These are phyloP conservation scores for Fusarium fujikuroi DNA, from an alignment of 2,329 filamentous ascomycete genomes.

Conservation along the genomic window DNA sequence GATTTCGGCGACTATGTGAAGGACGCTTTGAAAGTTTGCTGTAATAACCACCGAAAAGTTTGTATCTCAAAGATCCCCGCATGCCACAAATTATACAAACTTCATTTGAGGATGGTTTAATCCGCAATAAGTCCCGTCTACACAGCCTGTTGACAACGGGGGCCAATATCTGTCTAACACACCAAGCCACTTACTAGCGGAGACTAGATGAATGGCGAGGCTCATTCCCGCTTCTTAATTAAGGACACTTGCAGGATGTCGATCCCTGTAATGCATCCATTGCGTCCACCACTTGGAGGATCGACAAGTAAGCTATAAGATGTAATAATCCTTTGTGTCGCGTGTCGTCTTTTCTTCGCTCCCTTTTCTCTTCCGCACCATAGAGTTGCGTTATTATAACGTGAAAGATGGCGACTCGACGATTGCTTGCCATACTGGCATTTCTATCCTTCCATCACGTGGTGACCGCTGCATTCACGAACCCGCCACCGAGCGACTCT, in stretches of 20 bases:
- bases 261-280: neutral
- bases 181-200: neutral
- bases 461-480: neutral
- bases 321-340: neutral
- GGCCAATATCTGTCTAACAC: neutral
- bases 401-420: neutral
- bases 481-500: neutral
- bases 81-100: neutral
- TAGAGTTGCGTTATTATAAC: fast-evolving
- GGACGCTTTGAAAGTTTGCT: neutral
- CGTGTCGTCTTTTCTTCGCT: neutral
- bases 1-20: neutral
- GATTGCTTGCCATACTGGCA: neutral
- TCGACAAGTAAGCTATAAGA: neutral
- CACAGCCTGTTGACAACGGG: neutral
- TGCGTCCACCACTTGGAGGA: neutral
- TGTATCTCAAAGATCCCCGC: neutral
- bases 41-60: fast-evolving
- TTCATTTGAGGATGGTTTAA: neutral
- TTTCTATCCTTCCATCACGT: neutral
- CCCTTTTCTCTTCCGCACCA: too few relatives aligned
- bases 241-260: neutral
- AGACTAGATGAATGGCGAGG: neutral
- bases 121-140: neutral
- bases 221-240: neutral